A percentile compares a stretch with the other conserved stretches of the same genome.
phyloP scores from a whole-genome alignment of 2,329 filamentous ascomycete species.

The Colletotrichum higginsianum region DNA sequence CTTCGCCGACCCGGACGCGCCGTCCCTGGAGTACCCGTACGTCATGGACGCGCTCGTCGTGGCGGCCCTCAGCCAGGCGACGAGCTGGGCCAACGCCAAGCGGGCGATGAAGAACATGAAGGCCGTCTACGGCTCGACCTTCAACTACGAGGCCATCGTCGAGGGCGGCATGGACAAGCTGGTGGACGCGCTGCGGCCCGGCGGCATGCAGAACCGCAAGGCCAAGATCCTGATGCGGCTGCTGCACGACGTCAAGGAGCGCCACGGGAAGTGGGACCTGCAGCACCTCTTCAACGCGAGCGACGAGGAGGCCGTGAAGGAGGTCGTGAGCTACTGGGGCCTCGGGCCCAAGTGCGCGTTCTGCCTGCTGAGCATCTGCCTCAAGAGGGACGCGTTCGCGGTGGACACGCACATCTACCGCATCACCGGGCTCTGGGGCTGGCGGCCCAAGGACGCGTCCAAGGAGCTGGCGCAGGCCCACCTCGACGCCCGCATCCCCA shows the following conservation, averaged over 20 bases:
- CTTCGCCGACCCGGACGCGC: conserved; percentile 17
- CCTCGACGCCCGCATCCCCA: conserved; percentile 4
- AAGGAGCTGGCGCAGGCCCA: conserved; percentile 15
- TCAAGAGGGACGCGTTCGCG: conserved; percentile 15
- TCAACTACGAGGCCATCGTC: conserved; percentile 20
- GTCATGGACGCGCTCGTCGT: conserved; percentile 32
- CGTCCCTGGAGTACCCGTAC: neutral
- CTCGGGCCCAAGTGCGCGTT: conserved; percentile 22
- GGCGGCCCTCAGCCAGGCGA: conserved; percentile 30
- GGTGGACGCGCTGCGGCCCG: conserved; percentile 15
- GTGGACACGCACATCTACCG: conserved; percentile 29
- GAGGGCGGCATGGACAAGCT: conserved; percentile 27
- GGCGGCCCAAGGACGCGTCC: neutral
- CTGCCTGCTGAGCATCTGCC: conserved; percentile 29
- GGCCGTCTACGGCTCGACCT: conserved; percentile 24
- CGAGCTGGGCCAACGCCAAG: conserved; percentile 30
- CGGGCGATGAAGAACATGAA: conserved; percentile 29
- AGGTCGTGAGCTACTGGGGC: conserved; percentile 26
- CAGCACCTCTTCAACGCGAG: conserved; percentile 22
- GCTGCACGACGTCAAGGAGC: conserved; percentile 14
- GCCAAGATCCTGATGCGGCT: conserved; percentile 27
- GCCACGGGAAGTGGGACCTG: conserved; percentile 30
- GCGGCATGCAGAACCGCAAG: conserved; percentile 31
- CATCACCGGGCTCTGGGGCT: conserved; percentile 23
- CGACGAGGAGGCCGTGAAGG: conserved; percentile 26